Evolutionary conservation across 495 filamentous ascomycete genomes (phyloP).

Genomic region (Ascobolus immersus): DNA sequence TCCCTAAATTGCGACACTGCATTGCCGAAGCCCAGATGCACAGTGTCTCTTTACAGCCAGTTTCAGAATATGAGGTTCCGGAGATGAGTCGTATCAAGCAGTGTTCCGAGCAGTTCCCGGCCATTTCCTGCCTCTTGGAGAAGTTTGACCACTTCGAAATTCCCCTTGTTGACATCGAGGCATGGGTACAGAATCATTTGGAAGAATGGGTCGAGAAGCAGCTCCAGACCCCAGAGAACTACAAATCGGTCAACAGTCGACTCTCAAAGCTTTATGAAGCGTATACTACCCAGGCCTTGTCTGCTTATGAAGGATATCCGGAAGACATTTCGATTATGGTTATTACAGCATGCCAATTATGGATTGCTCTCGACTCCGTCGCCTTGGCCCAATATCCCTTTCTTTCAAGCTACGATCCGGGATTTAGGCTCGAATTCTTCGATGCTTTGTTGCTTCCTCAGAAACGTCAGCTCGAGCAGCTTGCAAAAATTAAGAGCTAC

Average conservation of each 20-base stretch:
- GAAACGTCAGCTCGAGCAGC: conserved; percentile 24
- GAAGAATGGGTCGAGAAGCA: not conserved
- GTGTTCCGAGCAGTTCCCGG: too few species aligned
- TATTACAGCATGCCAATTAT: conserved; percentile 35
- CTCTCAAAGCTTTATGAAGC: conserved; percentile 18
- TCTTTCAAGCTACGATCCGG: conserved; percentile 27
- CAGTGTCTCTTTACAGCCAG: too few species aligned
- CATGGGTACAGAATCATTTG: not conserved
- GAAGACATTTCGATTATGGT: conserved; percentile 32
- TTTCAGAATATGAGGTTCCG: too few species aligned
- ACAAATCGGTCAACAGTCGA: conserved; percentile 23
- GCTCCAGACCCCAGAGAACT: conserved; percentile 6
- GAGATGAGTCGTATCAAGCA: too few species aligned
- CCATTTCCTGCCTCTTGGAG: too few species aligned
- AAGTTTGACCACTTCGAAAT: not conserved
- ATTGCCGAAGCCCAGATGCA: too few species aligned
- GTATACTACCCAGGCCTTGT: conserved; percentile 10
- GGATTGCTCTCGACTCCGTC: conserved; percentile 33
- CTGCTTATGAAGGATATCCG: conserved; percentile 23
- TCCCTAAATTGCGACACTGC: too few species aligned
- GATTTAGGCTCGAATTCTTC: conserved; percentile 22
- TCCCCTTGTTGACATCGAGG: not conserved
- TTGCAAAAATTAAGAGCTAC: conserved; percentile 27
- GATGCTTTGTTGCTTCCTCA: conserved; percentile 25
- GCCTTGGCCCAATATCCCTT: conserved; percentile 20